Evolutionary conservation across 2,329 filamentous ascomycete species (phyloP).

Genomic region (Pyrenophora tritici-repentis): DNA sequence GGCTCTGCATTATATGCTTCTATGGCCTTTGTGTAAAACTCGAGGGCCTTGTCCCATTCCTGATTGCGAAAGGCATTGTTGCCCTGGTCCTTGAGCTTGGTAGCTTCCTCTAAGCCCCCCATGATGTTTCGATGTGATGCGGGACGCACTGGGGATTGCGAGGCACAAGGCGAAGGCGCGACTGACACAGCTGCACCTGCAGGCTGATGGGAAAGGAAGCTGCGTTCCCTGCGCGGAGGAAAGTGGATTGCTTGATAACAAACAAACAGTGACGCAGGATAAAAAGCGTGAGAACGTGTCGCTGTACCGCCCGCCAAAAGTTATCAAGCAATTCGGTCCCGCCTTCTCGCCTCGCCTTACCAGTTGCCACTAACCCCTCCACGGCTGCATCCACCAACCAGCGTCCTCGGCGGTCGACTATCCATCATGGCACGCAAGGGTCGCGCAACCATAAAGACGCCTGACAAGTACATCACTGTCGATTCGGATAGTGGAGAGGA

Average conservation of each 20-base stretch:
- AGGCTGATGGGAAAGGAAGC: constrained; percentile 6
- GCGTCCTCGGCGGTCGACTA: constrained; percentile 19
- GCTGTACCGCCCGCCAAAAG: constrained; percentile 22
- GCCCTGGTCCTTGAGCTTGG: constrained; percentile 87
- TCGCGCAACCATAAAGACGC: constrained; percentile 28
- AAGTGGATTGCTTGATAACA: constrained; percentile 1
- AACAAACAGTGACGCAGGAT: constrained; percentile 14
- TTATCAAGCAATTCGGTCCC: constrained; percentile 31
- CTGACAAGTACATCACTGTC: constrained; percentile 20
- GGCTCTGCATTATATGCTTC: constrained; percentile 80
- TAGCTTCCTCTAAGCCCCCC: constrained; percentile 67
- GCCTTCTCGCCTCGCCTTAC: constrained; percentile 34
- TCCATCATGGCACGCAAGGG: constrained; percentile 31
- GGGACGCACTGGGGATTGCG: constrained; percentile 17
- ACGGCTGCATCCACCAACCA: constrained; percentile 22
- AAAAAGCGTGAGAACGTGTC: constrained; percentile 14
- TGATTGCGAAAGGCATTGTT: constrained; percentile 90
- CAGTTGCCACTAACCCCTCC: constrained; percentile 29
- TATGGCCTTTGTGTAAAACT: constrained; percentile 87
- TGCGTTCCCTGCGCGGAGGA: constrained; percentile 1
- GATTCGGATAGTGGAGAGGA: constrained; percentile 15
- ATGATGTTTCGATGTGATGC: constrained; percentile 26
- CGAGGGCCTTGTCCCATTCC: constrained; percentile 82
- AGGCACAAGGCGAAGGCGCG: constrained; percentile 25
- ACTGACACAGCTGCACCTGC: constrained; percentile 16